These are phyloP conservation scores for Hymenoscyphus repandus DNA, from an alignment of 2,329 filamentous ascomycete species.

Conservation along the genomic window DNA sequence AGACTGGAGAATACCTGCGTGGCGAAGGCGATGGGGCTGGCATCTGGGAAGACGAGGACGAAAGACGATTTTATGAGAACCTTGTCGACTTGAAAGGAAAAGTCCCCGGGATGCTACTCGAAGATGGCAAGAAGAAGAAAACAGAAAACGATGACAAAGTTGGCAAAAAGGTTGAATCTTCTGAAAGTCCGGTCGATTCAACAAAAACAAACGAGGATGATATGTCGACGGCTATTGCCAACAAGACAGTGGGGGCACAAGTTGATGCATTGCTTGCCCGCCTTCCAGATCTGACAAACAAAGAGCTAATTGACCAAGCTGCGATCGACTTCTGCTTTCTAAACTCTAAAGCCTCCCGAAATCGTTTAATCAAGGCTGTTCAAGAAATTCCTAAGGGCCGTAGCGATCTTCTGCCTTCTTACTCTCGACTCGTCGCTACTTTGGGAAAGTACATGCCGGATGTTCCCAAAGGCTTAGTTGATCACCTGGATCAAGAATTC, in stretches of 20 bases:
- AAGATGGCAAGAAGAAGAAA: conserved; percentile 95
- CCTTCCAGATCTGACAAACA: conserved; percentile 85
- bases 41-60: conserved; percentile 98
- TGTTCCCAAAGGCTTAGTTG: conserved; percentile 83
- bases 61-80: conserved; percentile 97
- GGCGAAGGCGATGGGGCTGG: conserved; percentile 86
- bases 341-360: conserved; percentile 96
- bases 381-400: conserved; percentile 94
- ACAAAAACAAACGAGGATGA: conserved; percentile 62
- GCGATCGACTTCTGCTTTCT: conserved; percentile 97
- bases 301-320: conserved; percentile 85
- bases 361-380: conserved; percentile 85
- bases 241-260: conserved; percentile 95
- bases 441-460: conserved; percentile 92
- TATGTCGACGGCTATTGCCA: conserved; percentile 87
- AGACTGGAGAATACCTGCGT: conserved; percentile 86
- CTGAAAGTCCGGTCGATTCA: conserved; percentile 36
- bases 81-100: conserved; percentile 92
- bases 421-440: conserved; percentile 88
- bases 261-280: conserved; percentile 85
- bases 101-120: conserved; percentile 86
- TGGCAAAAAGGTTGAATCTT: conserved; percentile 65
- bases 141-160: conserved; percentile 73
- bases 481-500: conserved; percentile 94
- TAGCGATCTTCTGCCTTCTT: conserved; percentile 82